Evolutionary conservation across 2,329 filamentous ascomycete species (phyloP).

Genomic region (Coniosporium tulheliwenetii): DNA sequence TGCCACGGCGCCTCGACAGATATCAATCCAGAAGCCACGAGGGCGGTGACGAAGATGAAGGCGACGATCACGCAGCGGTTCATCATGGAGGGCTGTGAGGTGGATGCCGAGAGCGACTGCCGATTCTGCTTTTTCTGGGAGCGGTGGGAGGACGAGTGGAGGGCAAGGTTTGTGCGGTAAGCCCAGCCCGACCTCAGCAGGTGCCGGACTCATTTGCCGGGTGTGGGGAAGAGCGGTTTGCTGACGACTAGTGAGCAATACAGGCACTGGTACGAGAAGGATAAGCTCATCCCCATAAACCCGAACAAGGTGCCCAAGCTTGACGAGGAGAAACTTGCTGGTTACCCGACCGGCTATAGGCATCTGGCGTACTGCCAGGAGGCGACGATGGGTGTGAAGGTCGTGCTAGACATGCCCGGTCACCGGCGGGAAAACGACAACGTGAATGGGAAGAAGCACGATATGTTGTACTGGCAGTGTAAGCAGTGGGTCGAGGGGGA

Average conservation of each 20-base stretch:
- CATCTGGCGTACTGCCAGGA: slow-evolving; percentile 31
- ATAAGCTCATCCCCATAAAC: slow-evolving; percentile 32
- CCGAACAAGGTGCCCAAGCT: slow-evolving; percentile 25
- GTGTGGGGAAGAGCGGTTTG: not conserved
- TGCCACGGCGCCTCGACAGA: slow-evolving; percentile 27
- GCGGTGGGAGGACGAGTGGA: slow-evolving; percentile 2
- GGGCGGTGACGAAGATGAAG: slow-evolving; percentile 35
- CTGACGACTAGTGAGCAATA: slow-evolving; percentile 14
- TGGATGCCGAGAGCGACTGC: slow-evolving; percentile 32
- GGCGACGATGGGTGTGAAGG: slow-evolving; percentile 27
- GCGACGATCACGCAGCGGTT: slow-evolving; percentile 36
- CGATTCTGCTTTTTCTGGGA: slow-evolving; percentile 11
- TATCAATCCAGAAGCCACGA: slow-evolving; percentile 20
- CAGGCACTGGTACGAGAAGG: slow-evolving; percentile 37
- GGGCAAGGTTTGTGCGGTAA: not conserved
- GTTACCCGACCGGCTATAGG: slow-evolving; percentile 29
- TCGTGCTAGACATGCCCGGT: slow-evolving; percentile 29
- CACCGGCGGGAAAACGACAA: slow-evolving; percentile 21
- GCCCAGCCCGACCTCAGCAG: too few species aligned
- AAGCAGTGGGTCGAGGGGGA: slow-evolving; percentile 30
- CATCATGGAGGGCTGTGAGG: slow-evolving; percentile 22
- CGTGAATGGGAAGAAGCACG: slow-evolving; percentile 26
- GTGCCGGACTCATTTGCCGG: too few species aligned
- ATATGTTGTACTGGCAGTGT: slow-evolving; percentile 26
- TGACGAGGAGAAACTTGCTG: slow-evolving; percentile 22